Evolutionary conservation across 78 protist genomes (phyloP).

Genomic region (Isochrysis galbana): DNA sequence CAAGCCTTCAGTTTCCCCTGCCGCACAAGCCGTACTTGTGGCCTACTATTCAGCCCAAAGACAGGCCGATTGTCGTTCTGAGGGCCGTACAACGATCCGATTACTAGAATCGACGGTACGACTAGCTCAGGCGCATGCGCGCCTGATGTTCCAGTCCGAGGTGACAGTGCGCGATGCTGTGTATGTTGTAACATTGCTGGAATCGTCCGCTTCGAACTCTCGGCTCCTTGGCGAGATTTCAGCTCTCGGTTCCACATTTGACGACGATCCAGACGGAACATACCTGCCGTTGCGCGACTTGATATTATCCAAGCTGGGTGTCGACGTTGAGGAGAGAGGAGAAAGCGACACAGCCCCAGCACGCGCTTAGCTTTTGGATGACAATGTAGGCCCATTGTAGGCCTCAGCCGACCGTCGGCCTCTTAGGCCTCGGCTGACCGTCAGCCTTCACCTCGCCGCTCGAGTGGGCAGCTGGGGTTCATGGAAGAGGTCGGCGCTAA

Average conservation of each 20-base stretch:
- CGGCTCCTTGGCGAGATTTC: not conserved
- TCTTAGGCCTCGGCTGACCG: too few relatives aligned
- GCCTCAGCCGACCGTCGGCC: too few relatives aligned
- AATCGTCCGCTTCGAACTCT: not conserved
- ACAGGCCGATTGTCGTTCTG: conserved; percentile 39
- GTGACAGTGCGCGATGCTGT: not conserved
- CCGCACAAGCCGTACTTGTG: conserved; percentile 44
- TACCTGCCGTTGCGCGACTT: not conserved
- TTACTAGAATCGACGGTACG: conserved; percentile 88
- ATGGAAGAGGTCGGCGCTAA: too few relatives aligned
- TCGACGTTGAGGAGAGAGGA: not conserved
- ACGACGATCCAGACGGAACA: not conserved
- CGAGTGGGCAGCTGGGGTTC: too few relatives aligned
- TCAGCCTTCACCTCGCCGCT: too few relatives aligned
- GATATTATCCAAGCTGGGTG: not conserved
- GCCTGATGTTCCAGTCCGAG: not conserved
- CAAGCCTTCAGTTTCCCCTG: not conserved
- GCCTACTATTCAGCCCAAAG: conserved; percentile 78
- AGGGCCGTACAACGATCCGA: conserved; percentile 90
- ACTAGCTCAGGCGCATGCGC: conserved; percentile 33
- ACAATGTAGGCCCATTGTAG: too few relatives aligned
- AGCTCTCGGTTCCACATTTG: not conserved
- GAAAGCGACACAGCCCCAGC: not conserved
- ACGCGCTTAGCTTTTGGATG: not conserved
- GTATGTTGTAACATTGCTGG: not conserved